Evolutionary conservation across 1,284 basidiomycete species (phyloP), one percentile per base, ranked within the genome.

Genomic region (Papiliotrema nemorosa): DNA sequence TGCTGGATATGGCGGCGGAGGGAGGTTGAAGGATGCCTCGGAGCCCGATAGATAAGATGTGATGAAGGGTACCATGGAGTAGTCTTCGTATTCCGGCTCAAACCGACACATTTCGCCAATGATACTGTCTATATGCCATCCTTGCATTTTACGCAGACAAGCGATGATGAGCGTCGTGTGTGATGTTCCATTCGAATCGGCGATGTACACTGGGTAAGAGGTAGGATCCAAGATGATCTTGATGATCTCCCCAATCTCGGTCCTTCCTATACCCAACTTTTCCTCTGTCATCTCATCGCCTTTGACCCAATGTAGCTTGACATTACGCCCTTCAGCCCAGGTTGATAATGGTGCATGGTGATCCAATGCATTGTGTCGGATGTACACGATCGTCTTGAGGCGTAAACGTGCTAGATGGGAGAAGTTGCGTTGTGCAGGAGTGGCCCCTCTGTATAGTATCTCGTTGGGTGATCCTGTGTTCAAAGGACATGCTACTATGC

Each of bases 331-430:
- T 18, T 26, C 47, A 1, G 67, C 57, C 69, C 69, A 73, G n/a
- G 6, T 2, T 0, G 49, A 3, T 2, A 71, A 25, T 3, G 53
- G 46, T 22, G 69, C 62, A 21, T 64, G 61, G 3, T 60, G 59
- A 31, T 64, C 60, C 25, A 67, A 46, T 3, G 54, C 43, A 64
- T 84, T 84, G 56, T 76, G 76, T 22, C 77, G 73, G 13, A 85
- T 73, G 16, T 78, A 76, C 1, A 75, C 49, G 52, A 85, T 80
- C 49, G 84, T 84, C 26, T 79, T 79, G 14, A 82, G 74, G 1
- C 81, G 64, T 12, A 84, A 69, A 9, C 64, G 50, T 9, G 51
- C 49, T 5, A 71, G 21, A 49, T 70, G 71, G 4, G 63, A 48
- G 6, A 67, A 55, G 45, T 72, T 73, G 21, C 69, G 62, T n/a